Evolutionary conservation across 1,284 basidiomycete species (phyloP).

Genomic region (Porodaedalea pini): DNA sequence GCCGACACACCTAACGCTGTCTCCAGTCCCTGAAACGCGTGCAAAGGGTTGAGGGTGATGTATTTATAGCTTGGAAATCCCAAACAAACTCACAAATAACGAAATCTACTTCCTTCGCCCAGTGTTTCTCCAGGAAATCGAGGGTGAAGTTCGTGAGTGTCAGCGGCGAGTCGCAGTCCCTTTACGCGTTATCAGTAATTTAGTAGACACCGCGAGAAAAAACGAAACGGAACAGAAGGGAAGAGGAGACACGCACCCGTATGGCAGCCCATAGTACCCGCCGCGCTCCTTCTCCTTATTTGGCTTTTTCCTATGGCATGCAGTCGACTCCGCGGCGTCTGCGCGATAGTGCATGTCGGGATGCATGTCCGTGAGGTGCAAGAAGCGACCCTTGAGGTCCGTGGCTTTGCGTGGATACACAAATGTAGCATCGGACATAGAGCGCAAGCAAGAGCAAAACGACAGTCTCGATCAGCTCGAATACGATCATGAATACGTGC

Average conservation of each 20-base stretch:
- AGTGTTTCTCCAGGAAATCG: slow-evolving; percentile 76
- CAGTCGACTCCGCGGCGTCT: slow-evolving; percentile 47
- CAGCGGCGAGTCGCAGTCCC: slow-evolving; percentile 85
- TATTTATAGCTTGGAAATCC: neutral
- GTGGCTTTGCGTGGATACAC: slow-evolving; percentile 3
- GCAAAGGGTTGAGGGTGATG: neutral
- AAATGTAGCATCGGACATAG: slow-evolving; percentile 5
- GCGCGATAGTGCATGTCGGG: slow-evolving; percentile 64
- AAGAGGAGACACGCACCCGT: slow-evolving; percentile 46
- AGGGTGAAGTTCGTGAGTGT: slow-evolving; percentile 78
- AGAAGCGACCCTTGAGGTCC: slow-evolving; percentile 63
- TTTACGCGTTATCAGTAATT: slow-evolving; percentile 30
- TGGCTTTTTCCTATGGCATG: slow-evolving; percentile 64
- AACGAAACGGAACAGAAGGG: neutral
- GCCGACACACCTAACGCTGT: slow-evolving; percentile 72
- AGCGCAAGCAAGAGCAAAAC: neutral
- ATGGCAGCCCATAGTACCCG: slow-evolving; percentile 59
- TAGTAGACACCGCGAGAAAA: slow-evolving; percentile 2
- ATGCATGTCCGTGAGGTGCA: slow-evolving; percentile 80
- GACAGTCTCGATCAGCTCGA: neutral
- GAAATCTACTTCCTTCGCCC: slow-evolving; percentile 85
- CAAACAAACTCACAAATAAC: slow-evolving; percentile 61
- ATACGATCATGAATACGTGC: neutral
- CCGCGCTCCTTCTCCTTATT: slow-evolving; percentile 51
- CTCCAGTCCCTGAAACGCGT: slow-evolving; percentile 72